Conservation (phyloP, 108 stramenopile genomes). For the Conticribra weissflogii region DNA sequence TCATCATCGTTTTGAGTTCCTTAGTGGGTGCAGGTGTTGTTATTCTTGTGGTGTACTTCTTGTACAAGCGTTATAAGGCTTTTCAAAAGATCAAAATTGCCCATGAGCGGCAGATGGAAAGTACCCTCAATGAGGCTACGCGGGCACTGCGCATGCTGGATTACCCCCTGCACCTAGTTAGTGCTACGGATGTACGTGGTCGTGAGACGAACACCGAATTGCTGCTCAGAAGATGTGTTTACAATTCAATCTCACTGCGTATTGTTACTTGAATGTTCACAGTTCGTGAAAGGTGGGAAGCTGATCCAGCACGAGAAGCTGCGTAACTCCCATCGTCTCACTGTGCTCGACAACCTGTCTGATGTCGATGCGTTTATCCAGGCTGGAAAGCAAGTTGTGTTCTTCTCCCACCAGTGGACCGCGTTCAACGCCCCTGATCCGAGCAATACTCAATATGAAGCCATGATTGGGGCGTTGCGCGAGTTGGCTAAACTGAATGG, state of each 20-base stretch:
- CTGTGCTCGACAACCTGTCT: slow-evolving; percentile 40
- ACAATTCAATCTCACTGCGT: no score
- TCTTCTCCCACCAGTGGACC: slow-evolving; percentile 52
- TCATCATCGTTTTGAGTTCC: slow-evolving; percentile 9
- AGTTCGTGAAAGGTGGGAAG: slow-evolving; percentile 33
- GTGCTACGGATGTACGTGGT: no score
- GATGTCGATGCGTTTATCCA: slow-evolving; percentile 48
- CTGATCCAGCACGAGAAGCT: slow-evolving; percentile 38
- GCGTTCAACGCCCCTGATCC: slow-evolving; percentile 39
- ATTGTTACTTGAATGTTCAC: no score
- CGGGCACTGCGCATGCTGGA: slow-evolving; percentile 36
- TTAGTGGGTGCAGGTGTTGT: slow-evolving; percentile 4
- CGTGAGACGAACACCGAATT: no score
- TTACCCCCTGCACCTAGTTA: slow-evolving; percentile 45
- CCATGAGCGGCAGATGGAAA: slow-evolving; percentile 42
- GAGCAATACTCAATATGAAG: slow-evolving; percentile 22
- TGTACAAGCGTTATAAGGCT: slow-evolving; percentile 7
- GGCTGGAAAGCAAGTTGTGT: slow-evolving; percentile 39
- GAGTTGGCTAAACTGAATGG: slow-evolving; percentile 31
- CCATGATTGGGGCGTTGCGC: slow-evolving; percentile 20
- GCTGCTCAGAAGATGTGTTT: no score
- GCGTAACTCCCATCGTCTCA: slow-evolving; percentile 39
- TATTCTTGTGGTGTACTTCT: not conserved
- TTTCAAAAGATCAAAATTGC: not conserved
- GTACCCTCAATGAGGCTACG: slow-evolving; percentile 34